These are phyloP conservation scores for Cornus kousa DNA, from an alignment of 148 eudicot species.

Conservation along the genomic window DNA sequence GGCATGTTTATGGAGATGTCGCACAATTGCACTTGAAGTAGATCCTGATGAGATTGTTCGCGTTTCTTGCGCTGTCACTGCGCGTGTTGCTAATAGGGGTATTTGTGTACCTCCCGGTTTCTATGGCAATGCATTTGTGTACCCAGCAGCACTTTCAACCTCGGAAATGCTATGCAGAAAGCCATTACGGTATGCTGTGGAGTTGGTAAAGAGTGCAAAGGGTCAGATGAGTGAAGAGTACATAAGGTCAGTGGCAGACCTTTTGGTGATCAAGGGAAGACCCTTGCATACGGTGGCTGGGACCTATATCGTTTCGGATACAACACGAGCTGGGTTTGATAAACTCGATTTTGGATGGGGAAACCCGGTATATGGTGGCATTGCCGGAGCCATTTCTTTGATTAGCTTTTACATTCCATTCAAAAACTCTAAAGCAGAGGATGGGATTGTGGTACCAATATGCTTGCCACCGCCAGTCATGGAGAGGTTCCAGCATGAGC, in stretches of 20 bases:
- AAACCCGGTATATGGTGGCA: slow-evolving; percentile 28
- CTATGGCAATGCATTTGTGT: slow-evolving; percentile 20
- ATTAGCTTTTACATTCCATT: not conserved
- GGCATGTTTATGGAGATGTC: slow-evolving; percentile 47
- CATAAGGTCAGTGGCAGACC: slow-evolving; percentile 38
- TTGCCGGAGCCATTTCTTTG: slow-evolving; percentile 17
- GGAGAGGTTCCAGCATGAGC: no score
- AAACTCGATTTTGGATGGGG: slow-evolving; percentile 56
- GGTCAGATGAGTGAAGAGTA: slow-evolving; percentile 37
- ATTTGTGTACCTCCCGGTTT: slow-evolving; percentile 13
- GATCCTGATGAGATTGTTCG: slow-evolving; percentile 34
- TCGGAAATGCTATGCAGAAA: slow-evolving; percentile 23
- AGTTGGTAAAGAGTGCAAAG: slow-evolving; percentile 37
- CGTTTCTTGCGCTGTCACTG: slow-evolving; percentile 21
- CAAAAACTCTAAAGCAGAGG: no score
- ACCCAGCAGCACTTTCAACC: slow-evolving; percentile 26
- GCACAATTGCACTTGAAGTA: slow-evolving; percentile 37
- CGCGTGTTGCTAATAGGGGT: slow-evolving; percentile 19
- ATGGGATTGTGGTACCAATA: no score
- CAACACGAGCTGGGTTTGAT: slow-evolving; percentile 26
- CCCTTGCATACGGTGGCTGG: slow-evolving; percentile 26
- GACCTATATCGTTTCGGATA: slow-evolving; percentile 29
- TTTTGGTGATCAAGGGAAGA: slow-evolving; percentile 31
- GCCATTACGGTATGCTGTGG: slow-evolving; percentile 44
- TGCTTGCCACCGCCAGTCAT: no score